Conservation (phyloP, 2,329 filamentous ascomycete species). For the Escovopsis sp. region DNA sequence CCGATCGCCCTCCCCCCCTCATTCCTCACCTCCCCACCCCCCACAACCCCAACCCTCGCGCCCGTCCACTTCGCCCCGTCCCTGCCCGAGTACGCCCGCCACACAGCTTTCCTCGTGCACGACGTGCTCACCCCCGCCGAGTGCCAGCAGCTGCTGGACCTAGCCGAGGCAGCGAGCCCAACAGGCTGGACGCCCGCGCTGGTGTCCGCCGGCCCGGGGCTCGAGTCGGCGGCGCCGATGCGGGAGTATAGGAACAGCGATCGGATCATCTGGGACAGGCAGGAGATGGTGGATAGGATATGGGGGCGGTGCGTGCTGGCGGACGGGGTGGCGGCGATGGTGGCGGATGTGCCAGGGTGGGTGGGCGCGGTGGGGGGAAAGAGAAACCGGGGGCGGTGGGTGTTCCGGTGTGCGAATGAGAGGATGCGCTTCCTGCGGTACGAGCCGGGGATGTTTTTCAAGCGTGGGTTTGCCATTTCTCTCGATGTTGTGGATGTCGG, state of each 20-base stretch:
- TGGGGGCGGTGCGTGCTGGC: conserved; percentile 40
- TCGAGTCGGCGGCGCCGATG: conserved; percentile 35
- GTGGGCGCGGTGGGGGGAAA: conserved; percentile 3
- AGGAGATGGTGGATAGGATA: conserved; percentile 44
- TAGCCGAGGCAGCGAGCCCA: conserved; percentile 37
- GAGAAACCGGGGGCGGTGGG: conserved; percentile 18
- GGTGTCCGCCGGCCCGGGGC: conserved; percentile 48
- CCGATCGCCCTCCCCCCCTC: conserved; percentile 18
- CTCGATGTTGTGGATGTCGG: background rate
- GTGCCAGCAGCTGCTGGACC: conserved; percentile 37
- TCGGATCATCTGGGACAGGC: conserved; percentile 61
- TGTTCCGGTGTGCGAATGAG: conserved; percentile 46
- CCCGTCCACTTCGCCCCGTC: conserved; percentile 37
- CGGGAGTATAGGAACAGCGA: conserved; percentile 51
- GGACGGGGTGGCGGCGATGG: conserved; percentile 24
- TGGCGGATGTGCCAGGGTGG: conserved; percentile 20
- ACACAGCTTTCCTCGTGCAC: conserved; percentile 45
- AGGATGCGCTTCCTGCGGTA: conserved; percentile 65
- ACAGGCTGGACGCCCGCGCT: conserved; percentile 52
- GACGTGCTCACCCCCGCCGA: conserved; percentile 39
- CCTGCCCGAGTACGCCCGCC: conserved; percentile 32
- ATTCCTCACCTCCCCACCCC: conserved; percentile 28
- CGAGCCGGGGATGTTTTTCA: conserved; percentile 56
- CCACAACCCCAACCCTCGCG: conserved; percentile 23
- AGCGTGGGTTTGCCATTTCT: conserved; percentile 19